Percentiles rank a stretch among this genome's conserved stretches.
Evolutionary conservation across 345 rosid genomes (phyloP).

Genomic region (Trapa incisa): DNA sequence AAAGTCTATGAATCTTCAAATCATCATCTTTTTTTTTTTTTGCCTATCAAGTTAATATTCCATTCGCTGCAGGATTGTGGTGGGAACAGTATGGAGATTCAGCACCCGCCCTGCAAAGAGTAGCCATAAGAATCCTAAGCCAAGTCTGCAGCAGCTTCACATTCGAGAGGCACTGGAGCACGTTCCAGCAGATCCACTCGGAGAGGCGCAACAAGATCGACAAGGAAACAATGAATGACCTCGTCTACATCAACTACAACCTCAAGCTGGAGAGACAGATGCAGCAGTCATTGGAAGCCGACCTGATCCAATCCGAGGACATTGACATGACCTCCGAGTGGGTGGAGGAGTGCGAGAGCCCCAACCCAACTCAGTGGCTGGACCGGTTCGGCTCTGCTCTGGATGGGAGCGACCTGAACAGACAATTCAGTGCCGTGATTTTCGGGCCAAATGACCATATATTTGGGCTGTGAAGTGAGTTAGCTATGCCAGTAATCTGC

Average conservation of each 20-base stretch:
- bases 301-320: conserved; percentile 56
- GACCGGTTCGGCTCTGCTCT: conserved; percentile 65
- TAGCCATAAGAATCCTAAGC: conserved; percentile 72
- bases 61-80: conserved; percentile 53
- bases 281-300: conserved; percentile 41
- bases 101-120: conserved; percentile 72
- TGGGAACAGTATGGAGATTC: conserved; percentile 94
- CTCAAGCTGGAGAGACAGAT: conserved; percentile 55
- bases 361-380: conserved; percentile 71
- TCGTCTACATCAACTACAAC: conserved; percentile 55
- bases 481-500: neutral
- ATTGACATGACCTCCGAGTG: conserved; percentile 91
- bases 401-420: conserved; percentile 71
- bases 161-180: conserved; percentile 62
- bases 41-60: neutral
- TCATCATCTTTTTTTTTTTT: too few species aligned
- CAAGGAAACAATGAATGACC: conserved; percentile 55
- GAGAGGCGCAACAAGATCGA: conserved; percentile 84
- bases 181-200: conserved; percentile 71
- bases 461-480: conserved; percentile 44
- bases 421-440: conserved; percentile 58
- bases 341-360: conserved; percentile 72
- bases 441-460: conserved; percentile 48
- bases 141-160: conserved; percentile 74
- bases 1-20: too few species aligned